Evolutionary conservation across 106 monocot species (phyloP).

Genomic region (Platanthera guangdongensis): DNA sequence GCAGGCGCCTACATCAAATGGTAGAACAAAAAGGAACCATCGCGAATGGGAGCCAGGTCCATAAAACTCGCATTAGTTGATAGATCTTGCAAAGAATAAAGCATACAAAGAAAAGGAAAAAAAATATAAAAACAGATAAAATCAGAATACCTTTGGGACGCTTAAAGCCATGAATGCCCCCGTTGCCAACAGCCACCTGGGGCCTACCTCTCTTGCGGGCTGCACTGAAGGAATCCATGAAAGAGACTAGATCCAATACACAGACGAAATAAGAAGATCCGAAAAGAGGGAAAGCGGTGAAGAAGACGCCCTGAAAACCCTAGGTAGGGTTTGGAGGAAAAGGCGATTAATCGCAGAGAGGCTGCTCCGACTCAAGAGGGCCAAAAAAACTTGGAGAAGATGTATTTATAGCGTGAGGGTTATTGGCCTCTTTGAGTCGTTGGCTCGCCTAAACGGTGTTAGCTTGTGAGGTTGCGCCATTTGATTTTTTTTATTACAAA

Average conservation of each 20-base stretch:
- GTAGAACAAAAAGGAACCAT: background rate
- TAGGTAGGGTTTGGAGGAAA: background rate
- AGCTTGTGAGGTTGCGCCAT: too few relatives aligned
- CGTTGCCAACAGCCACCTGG: constrained; percentile 16
- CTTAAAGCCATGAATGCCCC: constrained; percentile 11
- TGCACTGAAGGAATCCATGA: constrained; percentile 6
- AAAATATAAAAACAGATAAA: background rate
- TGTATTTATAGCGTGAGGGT: too few relatives aligned
- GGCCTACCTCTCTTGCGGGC: constrained; percentile 22
- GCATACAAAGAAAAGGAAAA: background rate
- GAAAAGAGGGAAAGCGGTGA: background rate
- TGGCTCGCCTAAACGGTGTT: too few relatives aligned
- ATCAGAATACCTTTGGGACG: constrained; percentile 14
- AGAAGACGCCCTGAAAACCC: background rate
- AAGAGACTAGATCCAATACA: background rate
- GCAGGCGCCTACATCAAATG: background rate
- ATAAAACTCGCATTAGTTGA: background rate
- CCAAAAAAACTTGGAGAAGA: too few relatives aligned
- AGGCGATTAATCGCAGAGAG: background rate
- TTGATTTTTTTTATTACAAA: too few relatives aligned
- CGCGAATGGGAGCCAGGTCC: background rate
- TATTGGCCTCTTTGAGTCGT: too few relatives aligned
- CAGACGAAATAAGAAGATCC: background rate
- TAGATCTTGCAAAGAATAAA: background rate
- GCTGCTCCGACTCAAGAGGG: too few relatives aligned